A percentile compares a stretch with the other conserved stretches of the same genome.
Evolutionary conservation across 441 rosid genomes (phyloP).

Genomic region (Syzygium syzygioides): DNA sequence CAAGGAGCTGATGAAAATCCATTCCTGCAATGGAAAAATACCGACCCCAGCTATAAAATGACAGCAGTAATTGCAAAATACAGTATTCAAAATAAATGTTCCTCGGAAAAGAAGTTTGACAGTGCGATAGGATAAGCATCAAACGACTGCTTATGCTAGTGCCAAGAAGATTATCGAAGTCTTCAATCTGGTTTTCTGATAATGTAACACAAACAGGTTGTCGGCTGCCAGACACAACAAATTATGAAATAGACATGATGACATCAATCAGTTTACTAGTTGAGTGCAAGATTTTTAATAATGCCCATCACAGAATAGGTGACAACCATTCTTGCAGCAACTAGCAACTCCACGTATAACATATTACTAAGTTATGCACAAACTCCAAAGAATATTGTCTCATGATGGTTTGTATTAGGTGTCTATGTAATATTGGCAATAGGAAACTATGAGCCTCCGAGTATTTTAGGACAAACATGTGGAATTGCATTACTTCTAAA

Average conservation of each 20-base stretch:
- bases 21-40: constrained; percentile 38
- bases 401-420: not conserved
- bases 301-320: not conserved
- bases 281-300: not conserved
- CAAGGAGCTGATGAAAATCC: constrained; percentile 90
- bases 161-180: not conserved
- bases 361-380: not conserved
- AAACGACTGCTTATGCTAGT: not conserved
- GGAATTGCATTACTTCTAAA: not conserved
- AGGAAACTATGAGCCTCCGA: not conserved
- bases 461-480: not conserved
- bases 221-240: not conserved
- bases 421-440: not conserved
- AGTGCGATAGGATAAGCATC: not conserved
- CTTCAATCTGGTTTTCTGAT: not conserved
- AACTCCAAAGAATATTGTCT: not conserved
- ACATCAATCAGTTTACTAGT: not conserved
- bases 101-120: not conserved
- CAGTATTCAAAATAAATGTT: not conserved
- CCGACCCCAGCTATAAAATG: not conserved
- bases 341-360: not conserved
- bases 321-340: constrained; percentile 8
- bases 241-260: not conserved
- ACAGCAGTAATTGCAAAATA: not conserved
- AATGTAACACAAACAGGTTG: not conserved